phyloP scores from a whole-genome alignment of 2,329 filamentous ascomycete species.

The Diplodia seriata region DNA sequence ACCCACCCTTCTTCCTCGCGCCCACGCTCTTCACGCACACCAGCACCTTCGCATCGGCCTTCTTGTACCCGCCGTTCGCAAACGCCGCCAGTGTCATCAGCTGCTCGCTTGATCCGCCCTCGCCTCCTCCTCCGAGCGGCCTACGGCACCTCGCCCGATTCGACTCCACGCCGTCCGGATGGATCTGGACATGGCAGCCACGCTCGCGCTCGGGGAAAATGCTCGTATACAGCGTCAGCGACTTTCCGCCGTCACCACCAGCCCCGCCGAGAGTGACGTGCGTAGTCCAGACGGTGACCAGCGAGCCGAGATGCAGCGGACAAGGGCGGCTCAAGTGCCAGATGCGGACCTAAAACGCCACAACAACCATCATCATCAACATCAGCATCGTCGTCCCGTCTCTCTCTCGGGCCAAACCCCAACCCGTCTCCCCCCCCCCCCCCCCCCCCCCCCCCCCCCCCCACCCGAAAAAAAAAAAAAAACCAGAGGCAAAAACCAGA shows the following conservation, averaged over 20 bases:
- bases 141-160: conserved; percentile 54
- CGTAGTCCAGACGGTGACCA: conserved; percentile 64
- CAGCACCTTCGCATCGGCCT: conserved; percentile 59
- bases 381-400: too few species aligned
- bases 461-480: not conserved
- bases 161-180: conserved; percentile 49
- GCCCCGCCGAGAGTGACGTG: conserved; percentile 54
- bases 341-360: conserved; percentile 49
- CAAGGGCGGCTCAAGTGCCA: conserved; percentile 56
- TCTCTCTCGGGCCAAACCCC: not conserved
- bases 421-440: too few species aligned
- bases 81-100: conserved; percentile 66
- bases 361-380: too few species aligned
- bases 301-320: conserved; percentile 59
- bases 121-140: not conserved
- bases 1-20: conserved; percentile 56
- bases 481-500: too few species aligned
- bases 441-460: too few species aligned
- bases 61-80: conserved; percentile 61
- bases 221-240: conserved; percentile 56
- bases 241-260: conserved; percentile 43
- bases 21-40: conserved; percentile 66
- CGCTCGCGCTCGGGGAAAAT: conserved; percentile 65
- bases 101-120: conserved; percentile 40
- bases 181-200: conserved; percentile 61